phyloP scores from a whole-genome alignment of 2,329 filamentous ascomycete species.

The Fusarium siculi region DNA sequence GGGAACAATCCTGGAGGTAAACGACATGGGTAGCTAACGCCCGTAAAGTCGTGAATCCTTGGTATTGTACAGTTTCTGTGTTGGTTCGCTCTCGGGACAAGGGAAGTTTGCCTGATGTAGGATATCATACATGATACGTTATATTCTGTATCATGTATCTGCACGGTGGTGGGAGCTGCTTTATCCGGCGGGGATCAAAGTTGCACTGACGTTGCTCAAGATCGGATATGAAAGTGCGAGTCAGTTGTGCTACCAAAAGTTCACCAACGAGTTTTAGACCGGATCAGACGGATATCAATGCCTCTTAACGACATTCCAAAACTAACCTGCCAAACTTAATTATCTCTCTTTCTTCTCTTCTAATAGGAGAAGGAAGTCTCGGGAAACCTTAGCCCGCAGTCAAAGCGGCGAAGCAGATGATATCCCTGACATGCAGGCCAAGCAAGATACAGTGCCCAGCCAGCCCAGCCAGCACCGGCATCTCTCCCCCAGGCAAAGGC shows the following conservation, averaged over 20 bases:
- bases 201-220: constrained; percentile 1
- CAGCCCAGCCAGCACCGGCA: not conserved
- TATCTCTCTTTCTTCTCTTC: not conserved
- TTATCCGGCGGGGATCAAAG: constrained; percentile 35
- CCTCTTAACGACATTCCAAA: not conserved
- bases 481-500: not conserved
- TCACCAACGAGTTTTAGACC: not conserved
- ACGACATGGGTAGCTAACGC: constrained; percentile 18
- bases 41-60: constrained; percentile 27
- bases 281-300: constrained; percentile 12
- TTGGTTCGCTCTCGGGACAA: constrained; percentile 28
- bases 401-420: constrained; percentile 30
- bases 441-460: constrained; percentile 17
- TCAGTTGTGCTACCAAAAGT: not conserved
- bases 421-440: constrained; percentile 29
- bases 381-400: constrained; percentile 5
- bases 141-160: not conserved
- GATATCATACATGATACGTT: constrained; percentile 5
- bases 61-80: not conserved
- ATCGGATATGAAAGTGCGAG: constrained; percentile 13
- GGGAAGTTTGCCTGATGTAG: constrained; percentile 29
- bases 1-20: constrained; percentile 5
- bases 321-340: not conserved
- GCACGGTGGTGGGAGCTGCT: constrained; percentile 6
- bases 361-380: not conserved